Conservation (phyloP, 2,329 filamentous ascomycete genomes). For the Stenocarpella maydis region DNA sequence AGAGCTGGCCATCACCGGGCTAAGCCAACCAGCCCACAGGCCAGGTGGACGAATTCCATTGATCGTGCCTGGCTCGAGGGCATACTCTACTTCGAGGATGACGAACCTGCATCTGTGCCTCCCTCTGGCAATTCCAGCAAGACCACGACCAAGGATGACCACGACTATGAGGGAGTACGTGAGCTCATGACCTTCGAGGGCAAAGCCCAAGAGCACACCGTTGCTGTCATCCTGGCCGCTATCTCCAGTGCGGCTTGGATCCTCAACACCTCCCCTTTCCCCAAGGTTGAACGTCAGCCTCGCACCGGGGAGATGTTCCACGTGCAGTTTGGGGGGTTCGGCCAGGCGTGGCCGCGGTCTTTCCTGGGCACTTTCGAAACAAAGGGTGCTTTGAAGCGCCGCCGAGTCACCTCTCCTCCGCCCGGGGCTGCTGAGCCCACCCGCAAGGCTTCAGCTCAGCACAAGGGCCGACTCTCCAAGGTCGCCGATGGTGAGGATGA, state of each 20-base stretch:
- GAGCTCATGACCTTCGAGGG: not conserved
- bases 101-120: not conserved
- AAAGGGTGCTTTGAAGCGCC: constrained; percentile 17
- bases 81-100: not conserved
- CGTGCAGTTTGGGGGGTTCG: not conserved
- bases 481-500: not conserved
- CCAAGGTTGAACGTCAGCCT: not conserved
- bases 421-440: not conserved
- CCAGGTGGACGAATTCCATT: constrained; percentile 11
- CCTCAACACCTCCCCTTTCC: constrained; percentile 15
- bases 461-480: not conserved
- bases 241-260: constrained; percentile 23
- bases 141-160: not conserved
- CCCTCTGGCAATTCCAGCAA: not conserved
- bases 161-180: constrained; percentile 1
- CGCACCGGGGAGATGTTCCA: constrained; percentile 22
- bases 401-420: constrained; percentile 8
- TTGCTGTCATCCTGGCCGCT: constrained; percentile 28
- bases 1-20: constrained; percentile 21
- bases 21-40: not conserved
- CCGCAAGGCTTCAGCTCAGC: not conserved
- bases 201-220: not conserved
- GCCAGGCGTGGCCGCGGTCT: not conserved
- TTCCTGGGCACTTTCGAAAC: constrained; percentile 21
- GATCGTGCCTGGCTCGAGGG: constrained; percentile 25